A percentile compares a stretch with the other conserved stretches of the same genome.
These are phyloP conservation scores for Quercus bicolor DNA, from an alignment of 306 rosid genomes.

Conservation along the genomic window DNA sequence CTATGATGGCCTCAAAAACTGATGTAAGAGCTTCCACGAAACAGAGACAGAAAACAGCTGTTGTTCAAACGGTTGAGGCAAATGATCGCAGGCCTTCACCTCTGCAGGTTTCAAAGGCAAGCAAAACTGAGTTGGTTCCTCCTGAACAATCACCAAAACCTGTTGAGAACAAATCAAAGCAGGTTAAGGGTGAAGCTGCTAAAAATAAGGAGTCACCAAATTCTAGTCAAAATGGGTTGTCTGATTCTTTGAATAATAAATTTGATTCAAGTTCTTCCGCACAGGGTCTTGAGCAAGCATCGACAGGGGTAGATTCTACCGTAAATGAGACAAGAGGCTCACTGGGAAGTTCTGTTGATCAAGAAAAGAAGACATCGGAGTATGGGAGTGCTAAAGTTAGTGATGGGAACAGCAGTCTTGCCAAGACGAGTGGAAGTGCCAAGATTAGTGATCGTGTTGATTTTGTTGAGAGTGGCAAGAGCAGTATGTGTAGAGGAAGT, in stretches of 20 bases:
- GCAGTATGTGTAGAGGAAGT: conserved; percentile 94
- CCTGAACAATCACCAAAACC: conserved; percentile 41
- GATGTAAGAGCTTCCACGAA: conserved; percentile 50
- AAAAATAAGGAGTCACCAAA: conserved; percentile 39
- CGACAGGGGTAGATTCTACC: conserved; percentile 37
- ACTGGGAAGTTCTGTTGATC: conserved; percentile 53
- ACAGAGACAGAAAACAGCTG: conserved; percentile 44
- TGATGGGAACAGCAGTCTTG: conserved; percentile 81
- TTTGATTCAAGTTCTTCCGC: conserved; percentile 47
- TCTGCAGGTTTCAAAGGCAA: conserved; percentile 26
- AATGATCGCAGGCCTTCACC: conserved; percentile 46
- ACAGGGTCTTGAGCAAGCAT: conserved; percentile 40
- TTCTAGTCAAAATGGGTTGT: conserved; percentile 40
- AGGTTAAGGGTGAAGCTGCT: conserved; percentile 38
- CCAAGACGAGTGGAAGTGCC: conserved; percentile 88
- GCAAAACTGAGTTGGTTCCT: conserved; percentile 37
- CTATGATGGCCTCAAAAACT: conserved; percentile 70
- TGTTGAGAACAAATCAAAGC: conserved; percentile 37
- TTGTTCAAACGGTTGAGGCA: conserved; percentile 40
- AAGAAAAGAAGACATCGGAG: conserved; percentile 76
- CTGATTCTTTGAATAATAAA: conserved; percentile 54
- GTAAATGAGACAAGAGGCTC: conserved; percentile 55
- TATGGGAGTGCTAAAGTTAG: conserved; percentile 85
- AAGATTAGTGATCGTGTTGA: conserved; percentile 83
- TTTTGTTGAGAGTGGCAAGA: conserved; percentile 92